Base-by-base conservation (phyloP, 257 asterid genomes). In the Primulina tabacum region DNA sequence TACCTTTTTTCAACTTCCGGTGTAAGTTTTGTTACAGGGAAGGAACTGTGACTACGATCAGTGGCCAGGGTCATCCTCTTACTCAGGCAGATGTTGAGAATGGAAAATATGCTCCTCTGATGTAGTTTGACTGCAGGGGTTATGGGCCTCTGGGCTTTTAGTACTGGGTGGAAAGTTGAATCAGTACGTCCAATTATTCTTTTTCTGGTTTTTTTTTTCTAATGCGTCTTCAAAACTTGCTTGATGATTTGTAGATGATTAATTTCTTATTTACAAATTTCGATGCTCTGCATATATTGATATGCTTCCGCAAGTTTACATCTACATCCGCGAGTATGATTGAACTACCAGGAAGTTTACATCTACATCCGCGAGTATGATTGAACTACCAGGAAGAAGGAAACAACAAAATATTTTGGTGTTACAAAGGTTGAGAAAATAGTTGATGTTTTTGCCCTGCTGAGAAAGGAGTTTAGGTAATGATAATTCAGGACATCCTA, bases 121-220 rank as follows among this genome's bases (percentile, higher is more conserved):
- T 89, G 93, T 18, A 77, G 67, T 84, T 87, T 71, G 93, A 87
- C 74, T 24, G 26, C 26, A 24, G 26, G 26, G 26, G 26, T 86
- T 89, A 68, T 63, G 96, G 87, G 80, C 93, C 96, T 65, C 62
- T 86, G 79, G 96, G 83, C 53, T 94, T 88, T 94, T 82, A 90
- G 85, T 57, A 74, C 71, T 30, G 90, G 92, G 24, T 94, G 99
- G 99, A 80, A 81, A 80, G 96, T 89, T 77, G 86, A 77, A 72
- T 93, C 99, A 33, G 99, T 93, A 81, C 89, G 96, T 81, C 43
- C 7, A 5, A 14, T 4, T 17, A 50, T 38, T 63, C 28, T 20
- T 58, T 2, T 35, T 68, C 33, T 33, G 53, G 9, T 24, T 10
- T 12, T 62, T 71, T 32, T 50, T 24, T 8, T 17, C 30, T 53